Base-by-base conservation (phyloP, 1,139 yeast species). In the Groenewaldozyma auringiensis region DNA sequence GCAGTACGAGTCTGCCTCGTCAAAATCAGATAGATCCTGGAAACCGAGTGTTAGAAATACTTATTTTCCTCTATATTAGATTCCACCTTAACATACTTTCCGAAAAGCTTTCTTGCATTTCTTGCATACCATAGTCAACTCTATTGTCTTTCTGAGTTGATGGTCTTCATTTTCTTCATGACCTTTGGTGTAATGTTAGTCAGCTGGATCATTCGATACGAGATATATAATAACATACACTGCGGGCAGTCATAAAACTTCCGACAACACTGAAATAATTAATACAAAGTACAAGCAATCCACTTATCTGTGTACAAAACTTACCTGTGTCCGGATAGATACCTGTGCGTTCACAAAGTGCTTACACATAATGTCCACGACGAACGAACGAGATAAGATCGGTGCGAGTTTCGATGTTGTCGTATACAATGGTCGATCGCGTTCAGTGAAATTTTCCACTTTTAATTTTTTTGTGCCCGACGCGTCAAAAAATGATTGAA, bases 171-270 rank as follows among this genome's bases (percentile, higher is more conserved):
- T 47, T 43, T 62, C 67, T 16, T 49, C 59, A 47, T 66, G 69
- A 50, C 67, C 64, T 60, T 13, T 25, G 29, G n/a, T n/a, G n/a
- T n/a, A n/a, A 4, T 22, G 35, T 37, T 27, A 35, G 39, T 4
- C 37, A 34, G n/a, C n/a, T n/a, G n/a, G n/a, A n/a, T n/a, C n/a
- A n/a, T n/a, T n/a, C n/a, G n/a, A n/a, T n/a, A 27, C 31, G 31
- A 27, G 31, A 27, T 27, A 8, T 27, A 9, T 25, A 25, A 13
- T 25, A 13, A 52, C 64, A 45, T 53, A 60, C 67, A 66, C 44
- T 57, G 57, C 11, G 69, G 66, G 47, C 70, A 66, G 55, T 65
- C 68, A 47, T 62, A 63, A 63, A 66, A 64, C 47, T 62, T 62
- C 16, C 59, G 52, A 46, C 67, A 64, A 47, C 67, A 64, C 59